A percentile compares a stretch with the other conserved stretches of the same genome.
These are phyloP conservation scores for Coelastrella sp. DNA, from an alignment of 139 green algal genomes.

Conservation along the genomic window DNA sequence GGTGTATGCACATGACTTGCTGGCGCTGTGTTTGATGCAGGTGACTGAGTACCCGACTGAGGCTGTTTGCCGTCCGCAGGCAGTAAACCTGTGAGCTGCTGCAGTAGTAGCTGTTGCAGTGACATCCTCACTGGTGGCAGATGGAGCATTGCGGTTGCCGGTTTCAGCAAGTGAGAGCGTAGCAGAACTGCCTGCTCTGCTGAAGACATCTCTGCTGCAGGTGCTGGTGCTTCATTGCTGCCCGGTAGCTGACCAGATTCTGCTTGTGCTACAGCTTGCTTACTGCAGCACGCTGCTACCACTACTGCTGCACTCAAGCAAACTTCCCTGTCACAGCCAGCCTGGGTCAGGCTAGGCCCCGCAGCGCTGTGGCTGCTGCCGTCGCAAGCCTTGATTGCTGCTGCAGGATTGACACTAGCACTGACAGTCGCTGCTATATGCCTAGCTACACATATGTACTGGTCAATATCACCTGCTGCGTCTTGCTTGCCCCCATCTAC, in stretches of 20 bases:
- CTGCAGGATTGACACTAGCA: background rate
- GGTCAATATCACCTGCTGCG: no score
- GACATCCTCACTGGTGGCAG: background rate
- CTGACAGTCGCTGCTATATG: background rate
- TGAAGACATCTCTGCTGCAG: background rate
- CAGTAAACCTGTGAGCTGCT: background rate
- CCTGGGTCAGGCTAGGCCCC: no score
- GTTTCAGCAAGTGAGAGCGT: background rate
- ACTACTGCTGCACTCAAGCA: conserved; percentile 11
- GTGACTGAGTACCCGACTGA: no score
- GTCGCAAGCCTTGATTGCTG: background rate
- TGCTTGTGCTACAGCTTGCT: background rate
- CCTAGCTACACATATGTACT: no score
- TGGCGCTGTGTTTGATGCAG: no score
- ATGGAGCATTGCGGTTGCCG: conserved; percentile 24
- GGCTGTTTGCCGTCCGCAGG: no score
- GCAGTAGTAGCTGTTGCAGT: conserved; percentile 17
- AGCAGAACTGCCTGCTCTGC: background rate
- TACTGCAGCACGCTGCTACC: conserved; percentile 34
- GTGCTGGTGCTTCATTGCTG: background rate
- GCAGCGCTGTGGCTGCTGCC: background rate
- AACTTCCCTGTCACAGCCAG: background rate
- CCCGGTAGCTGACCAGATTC: background rate
- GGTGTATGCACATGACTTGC: background rate
- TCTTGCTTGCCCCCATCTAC: no score